These are phyloP conservation scores for Ceratocystis cubensis DNA, from an alignment of 2,329 filamentous ascomycete species.

Conservation along the genomic window DNA sequence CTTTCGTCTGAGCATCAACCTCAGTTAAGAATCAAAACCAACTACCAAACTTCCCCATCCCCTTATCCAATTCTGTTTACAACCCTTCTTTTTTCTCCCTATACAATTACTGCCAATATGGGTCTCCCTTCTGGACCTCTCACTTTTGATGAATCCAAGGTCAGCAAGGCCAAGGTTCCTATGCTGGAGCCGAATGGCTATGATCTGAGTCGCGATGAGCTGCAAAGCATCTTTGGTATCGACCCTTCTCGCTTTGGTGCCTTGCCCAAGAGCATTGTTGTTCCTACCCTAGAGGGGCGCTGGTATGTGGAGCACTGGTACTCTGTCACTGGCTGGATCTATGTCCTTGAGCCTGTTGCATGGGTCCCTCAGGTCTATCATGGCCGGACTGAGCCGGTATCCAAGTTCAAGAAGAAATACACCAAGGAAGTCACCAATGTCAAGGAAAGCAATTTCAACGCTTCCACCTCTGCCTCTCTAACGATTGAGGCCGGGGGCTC, in stretches of 20 bases:
- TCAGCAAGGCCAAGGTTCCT: background rate
- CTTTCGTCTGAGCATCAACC: no score
- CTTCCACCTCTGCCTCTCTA: background rate
- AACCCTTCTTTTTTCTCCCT: no score
- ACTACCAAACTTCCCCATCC: no score
- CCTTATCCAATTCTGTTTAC: no score
- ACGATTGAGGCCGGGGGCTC: background rate
- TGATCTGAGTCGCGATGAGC: background rate
- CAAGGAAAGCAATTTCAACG: background rate
- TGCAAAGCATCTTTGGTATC: background rate
- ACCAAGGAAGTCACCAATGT: background rate
- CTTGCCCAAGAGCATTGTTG: background rate
- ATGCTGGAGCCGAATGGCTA: background rate
- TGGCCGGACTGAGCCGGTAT: background rate
- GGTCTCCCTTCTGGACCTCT: background rate
- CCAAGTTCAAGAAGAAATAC: background rate
- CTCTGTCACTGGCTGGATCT: conserved; percentile 1
- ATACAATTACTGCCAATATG: background rate
- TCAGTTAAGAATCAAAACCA: no score
- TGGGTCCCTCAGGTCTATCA: background rate
- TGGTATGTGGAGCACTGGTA: background rate
- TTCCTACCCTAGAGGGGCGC: background rate
- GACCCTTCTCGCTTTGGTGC: background rate
- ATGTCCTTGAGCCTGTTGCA: background rate
- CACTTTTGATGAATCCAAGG: background rate